phyloP scores from a whole-genome alignment of 2,329 filamentous ascomycete species.

The Fusarium fracticaudum region DNA sequence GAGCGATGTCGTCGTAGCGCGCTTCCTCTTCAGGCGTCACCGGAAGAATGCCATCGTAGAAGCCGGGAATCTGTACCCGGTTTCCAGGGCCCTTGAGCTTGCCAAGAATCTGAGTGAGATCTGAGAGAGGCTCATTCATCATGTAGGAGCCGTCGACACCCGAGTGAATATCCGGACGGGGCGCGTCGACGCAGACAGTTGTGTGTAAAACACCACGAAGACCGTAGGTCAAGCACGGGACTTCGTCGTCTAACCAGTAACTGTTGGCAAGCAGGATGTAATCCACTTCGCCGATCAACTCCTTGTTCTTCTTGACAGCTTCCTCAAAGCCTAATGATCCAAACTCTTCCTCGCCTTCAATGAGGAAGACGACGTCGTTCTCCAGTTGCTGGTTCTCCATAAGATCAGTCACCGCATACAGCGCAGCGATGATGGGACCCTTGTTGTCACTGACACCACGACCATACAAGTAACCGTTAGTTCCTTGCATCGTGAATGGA shows the following conservation, averaged over 20 bases:
- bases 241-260: slow-evolving; percentile 97
- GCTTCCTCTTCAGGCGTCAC: slow-evolving; percentile 79
- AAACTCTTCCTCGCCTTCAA: slow-evolving; percentile 96
- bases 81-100: slow-evolving; percentile 85
- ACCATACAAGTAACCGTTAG: slow-evolving; percentile 93
- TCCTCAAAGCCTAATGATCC: slow-evolving; percentile 91
- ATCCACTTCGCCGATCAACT: slow-evolving; percentile 87
- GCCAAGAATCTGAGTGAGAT: slow-evolving; percentile 84
- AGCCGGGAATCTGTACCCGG: slow-evolving; percentile 83
- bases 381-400: slow-evolving; percentile 83
- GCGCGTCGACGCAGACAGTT: slow-evolving; percentile 86
- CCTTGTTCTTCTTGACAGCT: slow-evolving; percentile 81
- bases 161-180: slow-evolving; percentile 89
- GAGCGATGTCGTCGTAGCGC: slow-evolving; percentile 85
- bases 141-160: slow-evolving; percentile 95
- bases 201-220: slow-evolving; percentile 93
- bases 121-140: slow-evolving; percentile 90
- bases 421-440: slow-evolving; percentile 90
- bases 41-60: slow-evolving; percentile 85
- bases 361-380: slow-evolving; percentile 91
- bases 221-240: slow-evolving; percentile 94
- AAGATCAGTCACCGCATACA: slow-evolving; percentile 92
- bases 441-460: slow-evolving; percentile 99
- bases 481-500: slow-evolving; percentile 88
- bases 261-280: slow-evolving; percentile 97